Evolutionary conservation across 169 alveolate genomes (phyloP), one percentile per base, ranked within the genome.

Genomic region (Plasmodium malariae): DNA sequence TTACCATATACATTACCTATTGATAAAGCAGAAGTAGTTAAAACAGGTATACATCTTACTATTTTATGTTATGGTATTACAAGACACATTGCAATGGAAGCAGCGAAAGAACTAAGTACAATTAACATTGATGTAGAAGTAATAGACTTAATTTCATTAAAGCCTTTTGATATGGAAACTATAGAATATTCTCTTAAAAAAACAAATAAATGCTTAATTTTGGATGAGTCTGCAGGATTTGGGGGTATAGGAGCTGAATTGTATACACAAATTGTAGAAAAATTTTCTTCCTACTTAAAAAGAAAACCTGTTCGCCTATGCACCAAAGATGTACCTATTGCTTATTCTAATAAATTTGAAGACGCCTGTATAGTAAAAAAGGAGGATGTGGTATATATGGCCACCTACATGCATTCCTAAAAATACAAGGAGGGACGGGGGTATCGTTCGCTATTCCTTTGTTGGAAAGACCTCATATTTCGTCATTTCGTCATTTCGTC

Each of bases 171-270:
- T 83, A 78, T 96, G 76, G 89, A 94, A 26, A 92, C 98, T 28
- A 96, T 97, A 54, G 69, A 94, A 30, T 51, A 94, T 32, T 94
- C 98, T 59, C 88, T 97, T 32, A 88, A 95, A 72, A 97, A 97
- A 89, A 97, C 99, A 28, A 87, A 93, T 26, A 94, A 97, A 74
- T 78, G 97, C 28, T 96, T 97, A 70, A 94, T 97, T 68, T 97
- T 97, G 12, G 99, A 97, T 74, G 98, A 97, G 69, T 97, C 97
- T 48, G 96, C 98, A 96, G 97, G 97, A 49, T 93, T 95, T 88
- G 90, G 96, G 30, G 99, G 99, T 12, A 92, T 96, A 68, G 99
- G 98, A 3, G 97, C 96, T 57, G 97, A 96, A 88, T 92, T 96
- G 14, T 68, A 94, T 57, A 93, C 96, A 1, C 95, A 93, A 78